Base-by-base conservation (phyloP, 768 basidiomycete species). In the Tulasnella sp. region DNA sequence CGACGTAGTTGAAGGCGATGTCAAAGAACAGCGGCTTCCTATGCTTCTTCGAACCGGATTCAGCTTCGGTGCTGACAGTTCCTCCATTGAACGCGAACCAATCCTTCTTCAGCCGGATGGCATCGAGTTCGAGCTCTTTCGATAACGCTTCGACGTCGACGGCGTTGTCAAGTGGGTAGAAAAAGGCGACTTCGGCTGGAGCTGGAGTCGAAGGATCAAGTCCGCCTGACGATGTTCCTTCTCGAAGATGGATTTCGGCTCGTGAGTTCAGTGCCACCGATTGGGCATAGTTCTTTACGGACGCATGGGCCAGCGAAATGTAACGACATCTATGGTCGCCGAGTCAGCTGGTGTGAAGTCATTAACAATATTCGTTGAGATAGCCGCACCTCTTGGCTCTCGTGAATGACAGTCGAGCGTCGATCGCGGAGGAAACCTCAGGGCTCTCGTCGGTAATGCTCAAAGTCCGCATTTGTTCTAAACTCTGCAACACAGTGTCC, bases 21-120 rank as follows among this genome's bases (percentile, higher is more conserved):
- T 97, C 93, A 83, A 96, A 97, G 85, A 98, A 97, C 52, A 94
- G 80, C 19, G 94, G 93, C 81, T 97, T 97, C 84, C 91, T 90
- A 80, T 90, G 85, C 49, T 85, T 82, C 80, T 86, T 85, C 70
- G 85, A 82, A 40, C 84, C 79, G 42, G 54, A 15, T 67, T 73
- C n/a, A 8, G 3, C 52, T 29, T 74, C 77, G 25, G 72, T 31
- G 72, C 71, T 39, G 40, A 7, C 79, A 75, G 85, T 84, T 2
- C 93, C 93, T 2, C 93, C 93, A 80, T 93, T 93, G 81, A 86
- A 87, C 1, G 89, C 86, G 79, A 92, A 92, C 93, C 93, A 95
- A 67, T 90, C 90, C 42, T 87, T 88, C 81, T 93, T 93, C 83
- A 88, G 85, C 14, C 84, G 83, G 8, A 85, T 79, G 64, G 85